phyloP scores from a whole-genome alignment of 2,329 filamentous ascomycete genomes.

The Gyromitra esculenta region DNA sequence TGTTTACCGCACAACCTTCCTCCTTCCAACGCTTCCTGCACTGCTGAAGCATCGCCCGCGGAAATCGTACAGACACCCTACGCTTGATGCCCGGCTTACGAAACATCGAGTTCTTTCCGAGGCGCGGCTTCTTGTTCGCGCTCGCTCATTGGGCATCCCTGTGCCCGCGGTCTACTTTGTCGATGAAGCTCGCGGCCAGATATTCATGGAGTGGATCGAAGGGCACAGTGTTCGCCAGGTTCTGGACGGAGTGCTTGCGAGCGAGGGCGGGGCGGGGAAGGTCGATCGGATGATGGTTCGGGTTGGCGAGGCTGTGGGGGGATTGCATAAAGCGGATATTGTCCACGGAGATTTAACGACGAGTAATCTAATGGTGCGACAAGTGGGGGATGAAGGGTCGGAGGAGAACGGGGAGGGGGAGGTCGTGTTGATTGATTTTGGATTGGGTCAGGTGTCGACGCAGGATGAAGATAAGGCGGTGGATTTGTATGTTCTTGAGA shows the following conservation, averaged over 20 bases:
- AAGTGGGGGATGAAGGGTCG: slow-evolving; percentile 50
- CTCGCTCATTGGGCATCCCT: slow-evolving; percentile 77
- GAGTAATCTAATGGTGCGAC: slow-evolving; percentile 89
- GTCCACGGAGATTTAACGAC: slow-evolving; percentile 97
- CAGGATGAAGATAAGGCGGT: slow-evolving; percentile 94
- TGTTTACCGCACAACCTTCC: slow-evolving; percentile 86
- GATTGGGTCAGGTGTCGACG: slow-evolving; percentile 80
- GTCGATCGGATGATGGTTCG: slow-evolving; percentile 73
- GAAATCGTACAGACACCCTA: slow-evolving; percentile 91
- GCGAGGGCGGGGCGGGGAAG: slow-evolving; percentile 52
- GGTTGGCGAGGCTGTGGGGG: slow-evolving; percentile 77
- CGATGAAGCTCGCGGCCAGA: slow-evolving; percentile 73
- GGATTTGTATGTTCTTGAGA: slow-evolving; percentile 93
- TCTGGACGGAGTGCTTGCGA: slow-evolving; percentile 74
- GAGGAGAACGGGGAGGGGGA: slow-evolving; percentile 66
- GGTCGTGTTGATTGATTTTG: slow-evolving; percentile 93
- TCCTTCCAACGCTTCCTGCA: slow-evolving; percentile 72
- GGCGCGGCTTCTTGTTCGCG: slow-evolving; percentile 82
- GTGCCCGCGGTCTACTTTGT: slow-evolving; percentile 83
- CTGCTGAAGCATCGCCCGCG: slow-evolving; percentile 90
- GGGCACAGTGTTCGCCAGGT: slow-evolving; percentile 75
- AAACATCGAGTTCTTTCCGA: slow-evolving; percentile 88
- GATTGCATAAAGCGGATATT: slow-evolving; percentile 82
- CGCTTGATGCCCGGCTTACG: slow-evolving; percentile 86
- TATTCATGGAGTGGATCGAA: slow-evolving; percentile 85